Evolutionary conservation across 176 grass and related monocot genomes (phyloP).

Genomic region (Phoenix roebelenii): DNA sequence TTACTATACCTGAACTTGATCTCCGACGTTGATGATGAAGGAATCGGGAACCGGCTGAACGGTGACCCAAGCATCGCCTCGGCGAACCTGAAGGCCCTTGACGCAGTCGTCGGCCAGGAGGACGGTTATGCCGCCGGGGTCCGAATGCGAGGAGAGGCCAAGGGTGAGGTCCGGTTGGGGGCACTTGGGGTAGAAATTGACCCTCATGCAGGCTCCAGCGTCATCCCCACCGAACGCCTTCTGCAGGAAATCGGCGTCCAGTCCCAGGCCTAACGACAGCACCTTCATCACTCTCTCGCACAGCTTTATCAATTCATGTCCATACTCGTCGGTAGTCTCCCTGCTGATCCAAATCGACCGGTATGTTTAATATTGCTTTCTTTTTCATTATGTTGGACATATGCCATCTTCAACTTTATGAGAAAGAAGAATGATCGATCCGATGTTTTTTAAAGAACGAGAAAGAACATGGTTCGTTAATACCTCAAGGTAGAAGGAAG

Average conservation of each 20-base stretch:
- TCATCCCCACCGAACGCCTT: neutral
- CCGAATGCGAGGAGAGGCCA: conserved; percentile 9
- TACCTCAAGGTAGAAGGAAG: conserved; percentile 8
- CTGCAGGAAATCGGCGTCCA: neutral
- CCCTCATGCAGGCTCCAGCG: neutral
- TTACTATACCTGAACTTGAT: conserved; percentile 3
- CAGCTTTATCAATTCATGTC: neutral
- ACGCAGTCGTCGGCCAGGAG: conserved; percentile 6
- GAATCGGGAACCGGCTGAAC: neutral
- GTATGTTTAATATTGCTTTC: too few species aligned
- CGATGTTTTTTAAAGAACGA: too few species aligned
- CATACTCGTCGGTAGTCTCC: conserved; percentile 7
- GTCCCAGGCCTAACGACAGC: neutral
- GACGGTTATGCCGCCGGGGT: conserved; percentile 3
- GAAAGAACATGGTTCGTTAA: too few species aligned
- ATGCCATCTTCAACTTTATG: too few species aligned
- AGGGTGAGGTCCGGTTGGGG: conserved; percentile 4
- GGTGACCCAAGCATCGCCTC: neutral
- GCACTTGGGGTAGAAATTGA: conserved; percentile 5
- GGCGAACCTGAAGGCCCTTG: conserved; percentile 2
- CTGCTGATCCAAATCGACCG: neutral
- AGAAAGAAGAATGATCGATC: too few species aligned
- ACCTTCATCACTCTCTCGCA: neutral
- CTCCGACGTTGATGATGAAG: conserved; percentile 1
- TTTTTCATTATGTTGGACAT: too few species aligned